Evolutionary conservation across 225 moss, liverwort and hornwort genomes (phyloP).

Genomic region (Neckera pumila): DNA sequence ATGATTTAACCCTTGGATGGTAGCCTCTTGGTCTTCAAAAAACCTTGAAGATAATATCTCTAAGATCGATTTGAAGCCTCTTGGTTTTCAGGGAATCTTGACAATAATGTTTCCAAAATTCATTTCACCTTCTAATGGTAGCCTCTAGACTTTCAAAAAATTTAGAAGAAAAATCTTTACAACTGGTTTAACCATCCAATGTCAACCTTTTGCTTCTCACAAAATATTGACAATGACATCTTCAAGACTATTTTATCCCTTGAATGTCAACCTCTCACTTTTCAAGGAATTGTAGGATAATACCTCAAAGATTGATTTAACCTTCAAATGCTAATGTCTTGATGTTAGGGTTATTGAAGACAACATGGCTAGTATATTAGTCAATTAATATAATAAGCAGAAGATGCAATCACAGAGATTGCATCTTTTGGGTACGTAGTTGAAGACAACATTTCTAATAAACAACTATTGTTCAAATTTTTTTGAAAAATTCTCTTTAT

Average conservation of each 20-base stretch:
- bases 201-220: rapidly evolving
- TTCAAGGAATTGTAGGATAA: neutral
- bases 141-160: no score
- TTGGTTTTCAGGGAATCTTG: rapidly evolving
- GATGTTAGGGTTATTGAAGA: neutral
- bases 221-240: neutral
- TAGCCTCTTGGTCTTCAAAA: rapidly evolving
- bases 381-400: no score
- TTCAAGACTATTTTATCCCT: neutral
- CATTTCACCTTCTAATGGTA: no score
- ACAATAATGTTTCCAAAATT: neutral
- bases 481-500: neutral
- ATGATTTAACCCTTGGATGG: neutral
- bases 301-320: neutral
- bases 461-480: neutral
- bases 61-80: neutral
- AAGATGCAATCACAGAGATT: no score
- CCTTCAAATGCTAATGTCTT: neutral
- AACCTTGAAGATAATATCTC: neutral
- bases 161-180: rapidly evolving
- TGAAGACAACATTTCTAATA: neutral
- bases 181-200: rapidly evolving
- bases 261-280: neutral
- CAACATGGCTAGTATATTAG: no score
- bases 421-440: no score